Conservation (phyloP, 371 early-diverging fungal genomes). For the Apophysomyces elegans region DNA sequence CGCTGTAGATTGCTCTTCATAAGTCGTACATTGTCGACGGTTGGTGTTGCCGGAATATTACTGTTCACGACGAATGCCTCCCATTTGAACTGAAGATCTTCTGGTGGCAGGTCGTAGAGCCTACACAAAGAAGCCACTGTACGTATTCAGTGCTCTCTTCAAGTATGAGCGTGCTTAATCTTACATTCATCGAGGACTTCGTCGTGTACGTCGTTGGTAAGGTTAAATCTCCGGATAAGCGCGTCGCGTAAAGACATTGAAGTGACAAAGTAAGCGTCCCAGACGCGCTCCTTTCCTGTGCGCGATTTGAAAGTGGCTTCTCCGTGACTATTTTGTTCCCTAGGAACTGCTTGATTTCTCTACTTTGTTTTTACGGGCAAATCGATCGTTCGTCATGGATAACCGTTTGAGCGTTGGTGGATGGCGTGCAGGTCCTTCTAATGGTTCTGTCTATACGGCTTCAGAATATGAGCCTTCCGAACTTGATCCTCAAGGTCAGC, state of each 20-base stretch:
- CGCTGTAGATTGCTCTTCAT: conserved; percentile 34
- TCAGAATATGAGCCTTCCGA: conserved; percentile 18
- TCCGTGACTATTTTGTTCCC: conserved; percentile 3
- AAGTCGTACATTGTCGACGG: conserved; percentile 32
- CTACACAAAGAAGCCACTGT: conserved; percentile 37
- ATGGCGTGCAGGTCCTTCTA: conserved; percentile 4
- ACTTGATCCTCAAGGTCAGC: conserved; percentile 15
- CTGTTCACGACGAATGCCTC: conserved; percentile 45
- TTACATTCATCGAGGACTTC: conserved; percentile 13
- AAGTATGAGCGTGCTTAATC: not conserved
- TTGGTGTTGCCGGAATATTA: conserved; percentile 25
- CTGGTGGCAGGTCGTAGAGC: conserved; percentile 37
- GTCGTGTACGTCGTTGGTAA: not conserved
- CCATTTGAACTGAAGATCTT: conserved; percentile 51
- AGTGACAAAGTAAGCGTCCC: not conserved
- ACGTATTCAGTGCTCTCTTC: not conserved
- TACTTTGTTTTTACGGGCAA: not conserved
- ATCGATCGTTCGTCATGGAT: conserved; percentile 9
- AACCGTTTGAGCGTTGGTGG: not conserved
- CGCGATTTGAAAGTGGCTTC: not conserved
- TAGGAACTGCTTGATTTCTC: not conserved
- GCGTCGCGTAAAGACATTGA: not conserved
- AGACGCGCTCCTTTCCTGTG: not conserved
- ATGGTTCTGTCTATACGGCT: conserved; percentile 5
- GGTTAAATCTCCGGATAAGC: not conserved